phyloP scores from a whole-genome alignment of 2,329 filamentous ascomycete species.

The Torrubiellomyces zombiae region DNA sequence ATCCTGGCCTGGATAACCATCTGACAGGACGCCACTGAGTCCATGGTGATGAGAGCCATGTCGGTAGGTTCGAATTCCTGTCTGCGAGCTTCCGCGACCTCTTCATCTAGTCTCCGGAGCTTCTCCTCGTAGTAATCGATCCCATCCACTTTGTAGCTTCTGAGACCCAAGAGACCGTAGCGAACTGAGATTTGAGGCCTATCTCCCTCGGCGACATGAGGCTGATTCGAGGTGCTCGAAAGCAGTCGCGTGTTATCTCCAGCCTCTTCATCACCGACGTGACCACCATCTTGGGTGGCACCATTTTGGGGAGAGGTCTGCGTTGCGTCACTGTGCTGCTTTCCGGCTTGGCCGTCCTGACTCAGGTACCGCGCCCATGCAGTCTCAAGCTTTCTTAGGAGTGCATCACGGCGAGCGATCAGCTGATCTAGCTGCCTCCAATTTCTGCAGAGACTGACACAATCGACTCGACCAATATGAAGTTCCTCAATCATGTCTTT shows the following conservation, averaged over 20 bases:
- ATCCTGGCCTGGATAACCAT: constrained; percentile 94
- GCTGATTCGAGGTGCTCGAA: constrained; percentile 19
- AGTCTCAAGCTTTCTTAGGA: constrained; percentile 61
- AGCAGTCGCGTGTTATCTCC: constrained; percentile 46
- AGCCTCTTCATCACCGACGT: constrained; percentile 21
- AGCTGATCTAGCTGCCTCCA: constrained; percentile 71
- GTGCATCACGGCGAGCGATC: constrained; percentile 46
- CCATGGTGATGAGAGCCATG: constrained; percentile 92
- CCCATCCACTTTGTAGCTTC: constrained; percentile 62
- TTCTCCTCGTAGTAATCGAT: constrained; percentile 91
- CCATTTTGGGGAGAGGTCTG: constrained; percentile 3
- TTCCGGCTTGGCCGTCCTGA: constrained; percentile 8
- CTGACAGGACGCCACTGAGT: constrained; percentile 80
- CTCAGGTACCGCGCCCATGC: constrained; percentile 56
- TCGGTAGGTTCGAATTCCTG: constrained; percentile 65
- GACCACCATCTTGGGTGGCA: constrained; percentile 12
- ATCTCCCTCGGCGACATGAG: constrained; percentile 22
- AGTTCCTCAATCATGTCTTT: constrained; percentile 76
- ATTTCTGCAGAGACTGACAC: constrained; percentile 68
- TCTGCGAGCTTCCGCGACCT: constrained; percentile 51
- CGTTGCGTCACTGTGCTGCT: constrained; percentile 4
- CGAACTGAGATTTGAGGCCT: constrained; percentile 59
- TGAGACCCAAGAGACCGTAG: constrained; percentile 60
- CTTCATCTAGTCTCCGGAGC: constrained; percentile 60
- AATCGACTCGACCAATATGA: constrained; percentile 78